Conservation (phyloP, 257 asterid species). For the Leptodermis oblonga region DNA sequence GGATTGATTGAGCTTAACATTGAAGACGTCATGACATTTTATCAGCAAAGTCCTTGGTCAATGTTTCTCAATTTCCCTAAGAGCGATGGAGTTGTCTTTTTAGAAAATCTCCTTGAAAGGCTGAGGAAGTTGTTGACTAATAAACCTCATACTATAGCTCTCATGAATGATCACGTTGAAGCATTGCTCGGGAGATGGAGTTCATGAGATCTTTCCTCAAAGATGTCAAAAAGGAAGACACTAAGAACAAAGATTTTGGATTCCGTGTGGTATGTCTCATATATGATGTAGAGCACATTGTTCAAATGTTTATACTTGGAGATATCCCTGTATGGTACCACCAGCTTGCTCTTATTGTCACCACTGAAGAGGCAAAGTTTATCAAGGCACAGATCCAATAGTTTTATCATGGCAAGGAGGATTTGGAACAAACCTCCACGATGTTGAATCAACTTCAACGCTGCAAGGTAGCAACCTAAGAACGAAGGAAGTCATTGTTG, state of each 20-base stretch:
- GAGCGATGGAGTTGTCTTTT: slow-evolving; percentile 6
- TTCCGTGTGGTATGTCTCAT: background rate
- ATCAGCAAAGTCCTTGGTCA: background rate
- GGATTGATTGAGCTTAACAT: background rate
- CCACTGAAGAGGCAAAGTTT: background rate
- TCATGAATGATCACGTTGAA: background rate
- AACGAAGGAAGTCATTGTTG: background rate
- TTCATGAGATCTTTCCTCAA: background rate
- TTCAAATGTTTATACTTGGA: background rate
- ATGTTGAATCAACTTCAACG: background rate
- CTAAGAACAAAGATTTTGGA: background rate
- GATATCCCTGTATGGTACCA: background rate
- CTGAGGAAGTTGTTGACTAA: slow-evolving; percentile 7
- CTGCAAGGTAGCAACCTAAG: background rate
- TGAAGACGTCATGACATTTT: background rate
- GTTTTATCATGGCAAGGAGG: no score
- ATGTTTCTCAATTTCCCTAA: slow-evolving; percentile 7
- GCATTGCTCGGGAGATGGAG: background rate
- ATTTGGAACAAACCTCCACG: background rate
- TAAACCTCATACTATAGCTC: background rate
- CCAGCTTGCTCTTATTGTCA: background rate
- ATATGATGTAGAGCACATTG: slow-evolving; percentile 6
- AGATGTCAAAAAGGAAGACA: no score
- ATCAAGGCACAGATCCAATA: background rate
- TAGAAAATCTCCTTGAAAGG: background rate